These are phyloP conservation scores for Talaromyces rugulosus DNA, from an alignment of 2,329 filamentous ascomycete species.

Conservation along the genomic window DNA sequence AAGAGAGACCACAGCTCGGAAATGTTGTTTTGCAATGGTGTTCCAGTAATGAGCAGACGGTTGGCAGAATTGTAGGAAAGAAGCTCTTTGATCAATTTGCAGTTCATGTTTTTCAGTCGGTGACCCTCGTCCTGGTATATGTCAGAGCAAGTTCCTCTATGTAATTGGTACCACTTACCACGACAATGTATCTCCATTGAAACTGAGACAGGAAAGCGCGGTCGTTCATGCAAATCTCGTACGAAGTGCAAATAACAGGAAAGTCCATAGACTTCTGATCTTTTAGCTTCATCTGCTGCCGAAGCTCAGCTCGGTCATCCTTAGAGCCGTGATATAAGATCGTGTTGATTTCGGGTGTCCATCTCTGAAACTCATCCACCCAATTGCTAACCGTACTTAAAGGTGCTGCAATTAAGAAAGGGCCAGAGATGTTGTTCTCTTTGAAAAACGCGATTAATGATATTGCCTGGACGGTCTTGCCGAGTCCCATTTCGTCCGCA, in stretches of 20 bases:
- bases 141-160: not conserved
- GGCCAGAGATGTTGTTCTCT: slow-evolving; percentile 82
- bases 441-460: slow-evolving; percentile 80
- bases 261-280: slow-evolving; percentile 69
- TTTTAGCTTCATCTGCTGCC: slow-evolving; percentile 64
- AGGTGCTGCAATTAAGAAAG: slow-evolving; percentile 85
- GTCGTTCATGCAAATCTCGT: slow-evolving; percentile 93
- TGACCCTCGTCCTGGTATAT: slow-evolving; percentile 77
- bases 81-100: slow-evolving; percentile 82
- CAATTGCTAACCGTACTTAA: slow-evolving; percentile 92
- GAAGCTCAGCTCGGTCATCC: slow-evolving; percentile 70
- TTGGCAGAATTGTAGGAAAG: slow-evolving; percentile 87
- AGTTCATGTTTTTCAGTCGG: slow-evolving; percentile 94
- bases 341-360: slow-evolving; percentile 84
- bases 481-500: slow-evolving; percentile 90
- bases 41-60: slow-evolving; percentile 87
- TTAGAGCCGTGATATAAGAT: slow-evolving; percentile 87
- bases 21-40: slow-evolving; percentile 91
- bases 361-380: slow-evolving; percentile 88
- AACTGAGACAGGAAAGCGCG: slow-evolving; percentile 75
- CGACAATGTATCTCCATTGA: slow-evolving; percentile 96
- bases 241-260: slow-evolving; percentile 88
- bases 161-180: slow-evolving; percentile 47
- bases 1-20: slow-evolving; percentile 92
- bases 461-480: slow-evolving; percentile 90